Percentiles rank a stretch among this genome's conserved stretches.
phyloP scores from a whole-genome alignment of 306 rosid species.

The Ochetophila trinervis region DNA sequence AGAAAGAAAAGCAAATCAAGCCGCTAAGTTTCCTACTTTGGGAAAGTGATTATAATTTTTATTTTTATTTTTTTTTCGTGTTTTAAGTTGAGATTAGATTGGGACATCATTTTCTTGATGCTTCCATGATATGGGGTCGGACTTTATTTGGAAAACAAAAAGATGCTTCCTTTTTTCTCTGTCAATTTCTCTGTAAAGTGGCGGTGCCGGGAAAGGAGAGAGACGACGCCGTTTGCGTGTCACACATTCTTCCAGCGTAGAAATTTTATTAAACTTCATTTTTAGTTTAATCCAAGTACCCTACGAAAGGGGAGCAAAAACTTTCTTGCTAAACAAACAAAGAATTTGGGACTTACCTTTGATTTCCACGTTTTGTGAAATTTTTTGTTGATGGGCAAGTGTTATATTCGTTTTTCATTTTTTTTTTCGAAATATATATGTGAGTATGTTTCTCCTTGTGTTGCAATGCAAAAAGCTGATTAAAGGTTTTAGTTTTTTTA shows the following conservation, averaged over 20 bases:
- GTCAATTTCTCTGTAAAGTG: no score
- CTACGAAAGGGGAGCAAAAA: neutral
- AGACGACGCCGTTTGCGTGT: neutral
- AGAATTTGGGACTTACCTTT: neutral
- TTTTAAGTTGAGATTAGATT: no score
- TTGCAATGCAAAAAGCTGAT: neutral
- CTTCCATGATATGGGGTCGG: neutral
- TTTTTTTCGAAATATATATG: neutral
- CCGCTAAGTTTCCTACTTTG: conserved; percentile 7
- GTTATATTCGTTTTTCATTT: no score
- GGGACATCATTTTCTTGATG: neutral
- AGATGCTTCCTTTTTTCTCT: neutral
- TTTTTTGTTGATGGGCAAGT: neutral
- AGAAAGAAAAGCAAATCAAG: neutral
- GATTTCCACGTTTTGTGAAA: neutral
- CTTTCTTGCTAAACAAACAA: neutral
- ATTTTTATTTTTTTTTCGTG: neutral
- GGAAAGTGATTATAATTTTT: neutral
- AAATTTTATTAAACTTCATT: neutral
- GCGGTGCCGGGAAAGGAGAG: no score
- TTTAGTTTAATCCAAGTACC: neutral
- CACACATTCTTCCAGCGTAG: neutral
- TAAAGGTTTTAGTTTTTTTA: neutral
- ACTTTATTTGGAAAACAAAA: conserved; percentile 25
- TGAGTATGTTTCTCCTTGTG: neutral